Conservation (phyloP, 495 filamentous ascomycete genomes). For the Xylaria intraflava region DNA sequence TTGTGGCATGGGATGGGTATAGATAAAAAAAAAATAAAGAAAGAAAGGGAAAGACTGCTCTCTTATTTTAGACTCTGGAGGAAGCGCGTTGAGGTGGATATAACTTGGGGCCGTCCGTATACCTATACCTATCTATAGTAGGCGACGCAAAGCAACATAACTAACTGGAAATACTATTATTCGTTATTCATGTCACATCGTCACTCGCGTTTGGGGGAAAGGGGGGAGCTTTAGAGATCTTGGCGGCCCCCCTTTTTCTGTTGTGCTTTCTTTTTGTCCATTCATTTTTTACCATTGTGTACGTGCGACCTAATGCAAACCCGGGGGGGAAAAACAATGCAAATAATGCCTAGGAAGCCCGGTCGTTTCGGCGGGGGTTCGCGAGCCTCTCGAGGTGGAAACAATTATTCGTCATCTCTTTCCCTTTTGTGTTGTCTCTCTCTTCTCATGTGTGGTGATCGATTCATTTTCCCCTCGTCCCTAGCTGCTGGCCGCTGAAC, state of each 20-base stretch:
- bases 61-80: too few species aligned
- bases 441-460: conserved; percentile 3
- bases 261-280: conserved; percentile 19
- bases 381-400: conserved; percentile 1
- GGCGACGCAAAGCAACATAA: too few species aligned
- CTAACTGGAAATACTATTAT: too few species aligned
- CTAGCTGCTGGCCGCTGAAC: conserved; percentile 1
- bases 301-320: conserved; percentile 29
- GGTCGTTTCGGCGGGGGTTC: conserved; percentile 14
- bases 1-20: too few species aligned
- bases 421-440: too few species aligned
- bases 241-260: too few species aligned
- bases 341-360: conserved; percentile 23
- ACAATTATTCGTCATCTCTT: conserved; percentile 8
- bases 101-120: too few species aligned
- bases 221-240: background rate
- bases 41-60: too few species aligned
- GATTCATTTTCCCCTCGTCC: conserved; percentile 14
- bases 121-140: too few species aligned
- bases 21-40: too few species aligned
- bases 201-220: too few species aligned
- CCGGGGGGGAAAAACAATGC: conserved; percentile 32
- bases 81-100: too few species aligned
- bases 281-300: conserved; percentile 33
- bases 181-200: background rate